Evolutionary conservation across 495 filamentous ascomycete species (phyloP).

Genomic region (Hypoxylon rickii): DNA sequence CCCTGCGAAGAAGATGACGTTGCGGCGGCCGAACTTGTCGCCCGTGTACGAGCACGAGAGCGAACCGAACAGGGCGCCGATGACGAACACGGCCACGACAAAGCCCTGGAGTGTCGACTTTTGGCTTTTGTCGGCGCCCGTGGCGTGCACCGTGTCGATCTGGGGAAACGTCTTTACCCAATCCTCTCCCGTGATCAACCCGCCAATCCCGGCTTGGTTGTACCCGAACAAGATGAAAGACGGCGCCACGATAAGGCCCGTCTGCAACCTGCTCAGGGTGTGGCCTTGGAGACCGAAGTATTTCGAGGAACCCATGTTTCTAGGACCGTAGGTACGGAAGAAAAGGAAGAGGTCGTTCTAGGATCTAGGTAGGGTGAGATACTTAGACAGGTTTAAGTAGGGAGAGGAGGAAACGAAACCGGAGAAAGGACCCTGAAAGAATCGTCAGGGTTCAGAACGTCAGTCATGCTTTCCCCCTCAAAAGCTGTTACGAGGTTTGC

Average conservation of each 20-base stretch:
- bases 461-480: not conserved
- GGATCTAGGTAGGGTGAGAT: not conserved
- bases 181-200: constrained; percentile 44
- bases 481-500: not conserved
- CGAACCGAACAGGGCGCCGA: constrained; percentile 56
- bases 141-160: constrained; percentile 56
- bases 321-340: constrained; percentile 11
- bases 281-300: constrained; percentile 31
- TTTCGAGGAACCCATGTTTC: constrained; percentile 18
- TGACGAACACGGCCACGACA: constrained; percentile 34
- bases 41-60: constrained; percentile 54
- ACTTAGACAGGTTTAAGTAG: not conserved
- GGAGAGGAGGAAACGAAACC: not conserved
- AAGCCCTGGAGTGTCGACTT: constrained; percentile 51
- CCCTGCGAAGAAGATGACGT: constrained; percentile 49
- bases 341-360: not conserved
- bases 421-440: not conserved
- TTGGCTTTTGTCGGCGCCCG: constrained; percentile 39
- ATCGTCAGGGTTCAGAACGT: not conserved
- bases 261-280: constrained; percentile 29
- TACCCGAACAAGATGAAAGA: constrained; percentile 59
- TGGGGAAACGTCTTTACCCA: constrained; percentile 55
- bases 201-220: constrained; percentile 54
- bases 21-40: constrained; percentile 55
- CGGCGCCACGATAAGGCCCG: constrained; percentile 42